Evolutionary conservation across 2,329 filamentous ascomycete genomes (phyloP).

Genomic region (Nigrograna mackinnonii): DNA sequence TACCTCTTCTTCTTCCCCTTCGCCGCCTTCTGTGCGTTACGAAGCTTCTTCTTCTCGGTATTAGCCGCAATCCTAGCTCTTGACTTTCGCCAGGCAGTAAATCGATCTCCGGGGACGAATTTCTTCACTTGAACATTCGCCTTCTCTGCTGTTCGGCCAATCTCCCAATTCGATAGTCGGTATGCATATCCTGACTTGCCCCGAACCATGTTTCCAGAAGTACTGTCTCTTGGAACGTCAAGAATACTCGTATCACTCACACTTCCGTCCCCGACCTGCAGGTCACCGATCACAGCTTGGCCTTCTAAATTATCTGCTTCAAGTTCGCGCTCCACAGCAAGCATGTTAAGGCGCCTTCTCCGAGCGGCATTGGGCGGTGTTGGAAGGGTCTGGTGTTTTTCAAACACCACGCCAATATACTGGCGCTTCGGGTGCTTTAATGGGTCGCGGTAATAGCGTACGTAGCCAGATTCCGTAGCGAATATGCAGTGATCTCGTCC

Average conservation of each 20-base stretch:
- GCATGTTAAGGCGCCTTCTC: conserved; percentile 75
- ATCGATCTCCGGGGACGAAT: conserved; percentile 63
- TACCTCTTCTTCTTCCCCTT: conserved; percentile 33
- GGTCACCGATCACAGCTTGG: conserved; percentile 21
- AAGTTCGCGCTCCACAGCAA: conserved; percentile 49
- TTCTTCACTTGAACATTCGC: conserved; percentile 59
- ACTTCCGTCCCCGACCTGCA: conserved; percentile 19
- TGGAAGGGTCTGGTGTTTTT: conserved; percentile 79
- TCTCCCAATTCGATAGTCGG: conserved; percentile 69
- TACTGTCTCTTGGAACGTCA: conserved; percentile 34
- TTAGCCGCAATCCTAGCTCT: conserved; percentile 54
- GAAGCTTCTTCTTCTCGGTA: conserved; percentile 59
- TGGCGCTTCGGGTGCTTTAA: conserved; percentile 79
- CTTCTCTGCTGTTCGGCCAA: conserved; percentile 65
- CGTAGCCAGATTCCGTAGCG: conserved; percentile 82
- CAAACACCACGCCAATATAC: conserved; percentile 92
- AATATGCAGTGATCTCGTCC: conserved; percentile 97
- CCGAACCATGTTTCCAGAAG: conserved; percentile 27
- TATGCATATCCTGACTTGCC: conserved; percentile 64
- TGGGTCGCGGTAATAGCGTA: conserved; percentile 95
- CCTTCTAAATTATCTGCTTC: conserved; percentile 24
- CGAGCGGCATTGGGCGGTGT: conserved; percentile 74
- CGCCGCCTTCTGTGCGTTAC: conserved; percentile 45
- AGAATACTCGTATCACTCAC: conserved; percentile 18
- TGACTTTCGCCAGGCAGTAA: conserved; percentile 67